Percentiles rank a stretch among this genome's conserved stretches.
Conservation (phyloP, 2,329 filamentous ascomycete genomes). For the Didymella arachidicola region DNA sequence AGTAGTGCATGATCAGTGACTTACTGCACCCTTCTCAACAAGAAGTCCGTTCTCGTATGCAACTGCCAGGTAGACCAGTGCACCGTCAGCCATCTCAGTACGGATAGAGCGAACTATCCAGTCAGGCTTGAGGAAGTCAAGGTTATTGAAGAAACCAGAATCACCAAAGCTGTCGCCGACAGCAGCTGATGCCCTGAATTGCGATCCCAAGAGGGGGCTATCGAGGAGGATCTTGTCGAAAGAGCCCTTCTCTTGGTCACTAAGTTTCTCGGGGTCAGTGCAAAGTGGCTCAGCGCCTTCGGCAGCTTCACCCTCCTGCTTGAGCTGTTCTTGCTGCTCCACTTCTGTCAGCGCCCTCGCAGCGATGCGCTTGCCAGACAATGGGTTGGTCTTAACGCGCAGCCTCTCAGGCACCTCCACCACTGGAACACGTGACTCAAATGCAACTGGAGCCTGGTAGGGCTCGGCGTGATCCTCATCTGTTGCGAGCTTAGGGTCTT, state of each 20-base stretch:
- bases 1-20: background rate
- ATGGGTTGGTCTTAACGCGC: background rate
- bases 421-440: background rate
- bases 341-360: background rate
- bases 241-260: background rate
- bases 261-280: background rate
- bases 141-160: no score
- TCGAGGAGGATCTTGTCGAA: no score
- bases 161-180: background rate
- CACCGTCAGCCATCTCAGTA: no score
- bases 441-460: background rate
- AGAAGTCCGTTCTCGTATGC: background rate
- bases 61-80: no score
- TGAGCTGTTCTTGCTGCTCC: background rate
- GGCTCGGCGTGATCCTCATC: conserved; percentile 4
- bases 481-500: conserved; percentile 2
- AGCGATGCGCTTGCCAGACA: no score
- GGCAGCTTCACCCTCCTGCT: background rate
- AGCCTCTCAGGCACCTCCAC: background rate
- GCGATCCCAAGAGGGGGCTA: no score
- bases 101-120: no score
- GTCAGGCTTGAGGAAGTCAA: no score
- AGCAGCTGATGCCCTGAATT: background rate
- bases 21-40: conserved; percentile 1
- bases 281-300: no score